A percentile compares a stretch with the other conserved stretches of the same genome.
Evolutionary conservation across 108 stramenopile species (phyloP).

Genomic region (Cylindrotheca closterium): DNA sequence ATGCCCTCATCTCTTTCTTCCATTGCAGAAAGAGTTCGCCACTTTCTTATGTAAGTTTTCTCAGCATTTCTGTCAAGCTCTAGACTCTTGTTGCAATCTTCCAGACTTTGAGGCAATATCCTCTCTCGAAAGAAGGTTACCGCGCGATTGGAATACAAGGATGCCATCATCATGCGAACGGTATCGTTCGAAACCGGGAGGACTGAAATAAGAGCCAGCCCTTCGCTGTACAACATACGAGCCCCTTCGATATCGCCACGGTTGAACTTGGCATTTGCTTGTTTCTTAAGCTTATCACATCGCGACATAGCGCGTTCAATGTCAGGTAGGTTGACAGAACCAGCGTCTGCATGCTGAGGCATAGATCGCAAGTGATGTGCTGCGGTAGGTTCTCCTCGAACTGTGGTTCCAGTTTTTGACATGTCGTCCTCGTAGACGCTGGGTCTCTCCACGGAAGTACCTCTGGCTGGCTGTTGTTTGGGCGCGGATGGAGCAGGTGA

Average conservation of each 20-base stretch:
- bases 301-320: conserved; percentile 30
- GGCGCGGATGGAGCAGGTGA: not conserved
- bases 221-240: conserved; percentile 42
- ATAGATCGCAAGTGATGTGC: conserved; percentile 18
- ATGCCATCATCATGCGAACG: conserved; percentile 27
- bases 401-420: conserved; percentile 11
- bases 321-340: conserved; percentile 19
- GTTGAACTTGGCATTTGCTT: conserved; percentile 57
- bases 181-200: conserved; percentile 22
- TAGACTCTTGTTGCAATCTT: conserved; percentile 36
- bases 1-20: conserved; percentile 24
- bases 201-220: conserved; percentile 26
- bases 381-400: conserved; percentile 18
- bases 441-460: not conserved
- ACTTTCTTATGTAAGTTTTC: conserved; percentile 42
- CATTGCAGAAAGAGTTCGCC: conserved; percentile 35
- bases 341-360: conserved; percentile 8
- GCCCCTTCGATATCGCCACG: conserved; percentile 44
- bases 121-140: conserved; percentile 40
- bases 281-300: conserved; percentile 50
- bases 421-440: conserved; percentile 18
- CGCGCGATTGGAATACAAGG: conserved; percentile 41
- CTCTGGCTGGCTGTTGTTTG: not conserved
- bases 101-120: conserved; percentile 25
- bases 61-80: conserved; percentile 31